phyloP scores from a whole-genome alignment of 148 eudicot species.

The Arctostaphylos glauca region DNA sequence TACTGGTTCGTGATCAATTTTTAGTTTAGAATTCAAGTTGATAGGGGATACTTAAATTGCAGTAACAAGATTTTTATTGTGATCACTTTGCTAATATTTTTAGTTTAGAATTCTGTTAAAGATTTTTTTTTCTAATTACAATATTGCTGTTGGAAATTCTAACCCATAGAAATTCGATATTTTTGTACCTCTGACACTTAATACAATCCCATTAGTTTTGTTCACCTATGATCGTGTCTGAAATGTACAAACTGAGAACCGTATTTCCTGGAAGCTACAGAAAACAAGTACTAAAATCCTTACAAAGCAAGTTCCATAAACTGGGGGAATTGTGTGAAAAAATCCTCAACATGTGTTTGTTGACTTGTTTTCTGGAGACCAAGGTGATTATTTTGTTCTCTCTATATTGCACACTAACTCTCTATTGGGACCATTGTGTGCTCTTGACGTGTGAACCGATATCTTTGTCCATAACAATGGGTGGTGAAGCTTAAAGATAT shows the following conservation, averaged over 20 bases:
- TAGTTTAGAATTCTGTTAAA: too few species aligned
- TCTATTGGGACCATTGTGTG: not conserved
- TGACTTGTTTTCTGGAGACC: not conserved
- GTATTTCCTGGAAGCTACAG: too few species aligned
- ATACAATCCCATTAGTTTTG: not conserved
- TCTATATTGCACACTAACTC: not conserved
- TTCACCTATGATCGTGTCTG: not conserved
- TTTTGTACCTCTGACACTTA: not conserved
- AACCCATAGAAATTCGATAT: not conserved
- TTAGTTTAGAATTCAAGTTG: too few species aligned
- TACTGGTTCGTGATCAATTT: too few species aligned
- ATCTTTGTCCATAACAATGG: not conserved
- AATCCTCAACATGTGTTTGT: not conserved
- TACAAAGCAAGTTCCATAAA: too few species aligned
- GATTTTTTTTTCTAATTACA: not conserved
- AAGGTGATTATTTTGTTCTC: not conserved
- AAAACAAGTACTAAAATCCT: too few species aligned
- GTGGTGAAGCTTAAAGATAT: too few species aligned
- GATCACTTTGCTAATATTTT: too few species aligned
- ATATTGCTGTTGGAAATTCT: not conserved
- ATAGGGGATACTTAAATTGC: too few species aligned
- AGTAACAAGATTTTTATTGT: too few species aligned
- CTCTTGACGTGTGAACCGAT: not conserved
- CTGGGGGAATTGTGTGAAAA: too few species aligned
- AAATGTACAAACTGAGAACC: not conserved